Base-by-base conservation (phyloP, 176 grass and related monocot genomes). In the Aegilops speltoides region DNA sequence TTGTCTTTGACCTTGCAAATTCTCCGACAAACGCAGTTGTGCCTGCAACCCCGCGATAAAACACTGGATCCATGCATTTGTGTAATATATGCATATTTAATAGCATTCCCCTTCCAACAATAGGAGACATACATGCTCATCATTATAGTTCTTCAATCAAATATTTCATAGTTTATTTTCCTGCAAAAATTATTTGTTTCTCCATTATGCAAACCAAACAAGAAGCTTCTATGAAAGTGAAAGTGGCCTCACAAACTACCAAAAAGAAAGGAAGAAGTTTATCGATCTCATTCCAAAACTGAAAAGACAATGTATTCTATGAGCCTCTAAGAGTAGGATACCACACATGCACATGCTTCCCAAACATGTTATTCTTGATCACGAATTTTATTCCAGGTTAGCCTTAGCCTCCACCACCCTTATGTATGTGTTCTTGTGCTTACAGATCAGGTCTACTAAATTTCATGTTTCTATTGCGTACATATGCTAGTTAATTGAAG, bases 141-240 rank as follows among this genome's bases (percentile, higher is more conserved):
- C 16, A 64, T 77, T 71, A 81, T 62, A 40, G 84, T 45, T 80
- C 11, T 81, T 84, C 76, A 36, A 69, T 71, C 36, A 17, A 54
- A 91, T 71, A 84, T 87, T 17, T 17, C 3, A n/a, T 50, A 24
- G 8, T 48, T 50, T 50, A 75, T 10, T 50, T 17, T 17, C 41
- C 3, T 75, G 41, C 7, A 17, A 75, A 75, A n/a, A 75, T 0
- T 1, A 25, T 25, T 0, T 7, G 3, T 52, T 70, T 48, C 68
- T 62, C 59, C 26, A 23, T 85, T 76, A 81, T 69, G 26, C 61
- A 84, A 70, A 81, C 63, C 56, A 32, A 85, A 68, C 62, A 88
- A 26, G 89, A 88, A 88, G 37, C 82, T 91, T 91, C 77, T 48
- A 63, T 85, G 77, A 85, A 88, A 77, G 64, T 88, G 37, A 25